Evolutionary conservation across 495 filamentous ascomycete genomes (phyloP), one percentile per base, ranked within the genome.

Genomic region (Aspergillus ostianus): DNA sequence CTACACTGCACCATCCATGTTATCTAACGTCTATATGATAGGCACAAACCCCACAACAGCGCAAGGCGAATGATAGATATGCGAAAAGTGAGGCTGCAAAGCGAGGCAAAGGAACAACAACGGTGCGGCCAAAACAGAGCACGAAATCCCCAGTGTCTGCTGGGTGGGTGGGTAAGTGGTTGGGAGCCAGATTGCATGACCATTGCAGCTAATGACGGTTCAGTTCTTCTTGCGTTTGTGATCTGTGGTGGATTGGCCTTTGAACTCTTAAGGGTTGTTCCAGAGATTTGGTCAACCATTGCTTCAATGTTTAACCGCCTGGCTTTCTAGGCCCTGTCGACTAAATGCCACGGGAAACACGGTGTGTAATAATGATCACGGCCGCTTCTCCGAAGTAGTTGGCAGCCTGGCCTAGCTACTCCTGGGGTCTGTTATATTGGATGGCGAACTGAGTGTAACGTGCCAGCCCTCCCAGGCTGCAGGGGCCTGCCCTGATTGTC

Each of bases 31-130:
- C n/a, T 23, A 41, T 45, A 8, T 52, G 6, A 20, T 64, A 98
- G 93, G 89, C 89, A 27, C 94, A 98, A 88, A 98, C 94, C 61
- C 93, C 91, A 29, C 85, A 92, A 73, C 95, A 98, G 80, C 89
- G 93, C 64, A 85, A 85, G 68, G 89, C 90, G 44, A 98, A 98
- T 77, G 86, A 87, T 58, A 87, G 87, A 64, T 98, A 89, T 74
- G 87, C 85, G 45, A 89, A 90, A 70, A 81, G 85, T 44, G 86
- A 97, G 72, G 87, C 88, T 60, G 81, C 82, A 21, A 93, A 91
- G 70, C 85, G 88, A 62, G 94, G 94, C 63, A 97, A 94, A 78
- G 86, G 88, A 20, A 84, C 88, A 60, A 78, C 73, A 23, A 81
- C 82, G 20, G 67, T 85, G 61, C 93, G 92, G 80, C 85, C 87